Evolutionary conservation across 345 rosid species (phyloP).

Genomic region (Geranium brycei): DNA sequence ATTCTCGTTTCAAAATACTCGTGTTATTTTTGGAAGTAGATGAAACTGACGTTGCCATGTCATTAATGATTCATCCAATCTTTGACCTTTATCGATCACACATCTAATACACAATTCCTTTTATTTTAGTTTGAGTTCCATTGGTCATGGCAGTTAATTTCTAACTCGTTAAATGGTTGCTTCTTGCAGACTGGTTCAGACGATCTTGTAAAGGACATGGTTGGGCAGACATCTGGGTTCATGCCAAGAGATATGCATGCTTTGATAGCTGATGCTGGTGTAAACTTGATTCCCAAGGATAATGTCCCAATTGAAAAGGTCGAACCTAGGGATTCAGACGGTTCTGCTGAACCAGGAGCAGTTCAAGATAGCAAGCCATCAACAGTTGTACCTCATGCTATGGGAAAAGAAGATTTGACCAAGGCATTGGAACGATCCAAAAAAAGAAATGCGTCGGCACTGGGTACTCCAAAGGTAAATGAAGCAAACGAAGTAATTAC

Average conservation of each 20-base stretch:
- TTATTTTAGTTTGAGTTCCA: neutral
- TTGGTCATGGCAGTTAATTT: slow-evolving; percentile 7
- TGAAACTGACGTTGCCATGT: too few species aligned
- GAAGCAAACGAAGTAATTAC: slow-evolving; percentile 5
- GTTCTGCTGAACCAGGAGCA: slow-evolving; percentile 21
- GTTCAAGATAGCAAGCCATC: slow-evolving; percentile 19
- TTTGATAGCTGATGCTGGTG: slow-evolving; percentile 81
- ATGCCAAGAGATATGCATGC: slow-evolving; percentile 79
- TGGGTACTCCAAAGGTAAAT: slow-evolving; percentile 92
- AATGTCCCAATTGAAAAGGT: slow-evolving; percentile 24
- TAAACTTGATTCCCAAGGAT: slow-evolving; percentile 37
- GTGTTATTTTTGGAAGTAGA: too few species aligned
- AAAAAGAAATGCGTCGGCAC: slow-evolving; percentile 85
- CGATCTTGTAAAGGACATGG: slow-evolving; percentile 54
- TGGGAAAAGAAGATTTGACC: slow-evolving; percentile 40
- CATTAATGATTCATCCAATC: too few species aligned
- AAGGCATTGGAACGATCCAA: slow-evolving; percentile 78
- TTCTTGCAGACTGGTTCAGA: slow-evolving; percentile 49
- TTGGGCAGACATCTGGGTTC: slow-evolving; percentile 93
- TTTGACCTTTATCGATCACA: too few species aligned
- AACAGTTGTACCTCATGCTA: slow-evolving; percentile 16
- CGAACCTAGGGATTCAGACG: slow-evolving; percentile 18
- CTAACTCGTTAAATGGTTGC: slow-evolving; percentile 16
- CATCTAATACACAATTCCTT: too few species aligned
- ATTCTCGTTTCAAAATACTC: too few species aligned